These are phyloP conservation scores for Rhodotorula glutinis DNA, from an alignment of 1,284 basidiomycete species.

Conservation along the genomic window DNA sequence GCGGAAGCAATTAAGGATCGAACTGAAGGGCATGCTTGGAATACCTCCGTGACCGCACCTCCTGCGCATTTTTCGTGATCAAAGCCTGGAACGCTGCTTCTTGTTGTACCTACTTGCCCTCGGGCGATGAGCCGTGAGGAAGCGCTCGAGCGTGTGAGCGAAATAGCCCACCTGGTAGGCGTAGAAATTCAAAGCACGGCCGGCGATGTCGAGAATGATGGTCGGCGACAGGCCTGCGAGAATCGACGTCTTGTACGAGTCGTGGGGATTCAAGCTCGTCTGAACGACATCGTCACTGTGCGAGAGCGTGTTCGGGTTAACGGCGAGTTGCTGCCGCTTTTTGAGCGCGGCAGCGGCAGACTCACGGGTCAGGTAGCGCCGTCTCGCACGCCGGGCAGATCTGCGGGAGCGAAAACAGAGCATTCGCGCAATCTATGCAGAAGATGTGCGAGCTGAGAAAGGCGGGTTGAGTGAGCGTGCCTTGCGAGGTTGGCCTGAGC, in stretches of 20 bases:
- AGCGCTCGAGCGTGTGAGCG: no score
- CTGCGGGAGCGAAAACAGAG: constrained; percentile 67
- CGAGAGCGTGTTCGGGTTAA: neutral
- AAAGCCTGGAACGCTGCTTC: constrained; percentile 28
- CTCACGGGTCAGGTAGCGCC: constrained; percentile 67
- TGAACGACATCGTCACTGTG: constrained; percentile 70
- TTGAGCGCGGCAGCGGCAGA: constrained; percentile 18
- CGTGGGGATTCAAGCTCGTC: constrained; percentile 17
- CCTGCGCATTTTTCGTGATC: constrained; percentile 29
- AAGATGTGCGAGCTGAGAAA: constrained; percentile 18
- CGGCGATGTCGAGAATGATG: constrained; percentile 54
- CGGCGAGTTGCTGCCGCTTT: neutral
- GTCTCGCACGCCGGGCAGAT: constrained; percentile 80
- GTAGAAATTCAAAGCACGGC: constrained; percentile 34
- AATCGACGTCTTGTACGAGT: constrained; percentile 31
- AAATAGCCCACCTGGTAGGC: constrained; percentile 29
- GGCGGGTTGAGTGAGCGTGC: no score
- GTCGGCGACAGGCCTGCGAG: constrained; percentile 64
- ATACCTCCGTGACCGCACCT: neutral
- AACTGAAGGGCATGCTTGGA: no score
- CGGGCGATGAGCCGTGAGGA: no score
- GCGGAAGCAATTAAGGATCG: no score
- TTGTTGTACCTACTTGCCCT: constrained; percentile 21
- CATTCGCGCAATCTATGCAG: constrained; percentile 75
- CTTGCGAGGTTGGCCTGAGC: neutral